Conservation (phyloP, 208 protist genomes). For the Endotrypanum monterogeii region DNA sequence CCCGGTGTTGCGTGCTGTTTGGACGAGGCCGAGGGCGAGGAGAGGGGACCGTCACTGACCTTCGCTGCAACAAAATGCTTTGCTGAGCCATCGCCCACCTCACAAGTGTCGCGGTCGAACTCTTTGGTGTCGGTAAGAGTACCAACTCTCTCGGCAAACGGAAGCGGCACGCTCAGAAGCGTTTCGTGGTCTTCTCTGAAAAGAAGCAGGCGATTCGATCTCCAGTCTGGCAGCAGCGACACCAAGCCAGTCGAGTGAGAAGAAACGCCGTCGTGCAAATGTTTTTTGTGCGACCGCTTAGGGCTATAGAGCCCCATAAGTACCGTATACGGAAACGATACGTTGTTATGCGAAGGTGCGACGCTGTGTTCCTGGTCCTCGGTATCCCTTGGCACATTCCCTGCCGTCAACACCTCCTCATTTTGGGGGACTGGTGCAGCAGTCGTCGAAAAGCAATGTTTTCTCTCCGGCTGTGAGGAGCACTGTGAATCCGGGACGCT, state of each 20-base stretch:
- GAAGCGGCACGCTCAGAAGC: constrained; percentile 47
- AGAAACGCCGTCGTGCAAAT: background rate
- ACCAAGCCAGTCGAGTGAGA: constrained; percentile 2
- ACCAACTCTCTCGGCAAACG: constrained; percentile 22
- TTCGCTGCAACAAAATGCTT: no score
- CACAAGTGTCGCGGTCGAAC: background rate
- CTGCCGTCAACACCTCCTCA: background rate
- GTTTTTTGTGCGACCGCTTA: background rate
- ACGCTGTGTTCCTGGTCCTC: background rate
- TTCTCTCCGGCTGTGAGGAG: background rate
- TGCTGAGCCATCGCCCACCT: background rate
- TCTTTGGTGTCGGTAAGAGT: constrained; percentile 9
- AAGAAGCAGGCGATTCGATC: constrained; percentile 44
- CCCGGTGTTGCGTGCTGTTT: background rate
- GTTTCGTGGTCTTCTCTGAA: constrained; percentile 28
- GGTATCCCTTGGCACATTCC: background rate
- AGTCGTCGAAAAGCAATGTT: background rate
- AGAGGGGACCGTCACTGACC: background rate
- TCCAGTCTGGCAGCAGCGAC: constrained; percentile 25
- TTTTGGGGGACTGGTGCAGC: background rate
- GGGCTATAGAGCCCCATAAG: constrained; percentile 30
- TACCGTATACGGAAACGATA: constrained; percentile 23
- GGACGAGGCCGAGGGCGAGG: background rate
- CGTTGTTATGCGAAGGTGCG: background rate
- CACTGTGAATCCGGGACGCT: constrained; percentile 5